phyloP scores from a whole-genome alignment of 2,329 filamentous ascomycete genomes.

The Exophiala dermatitidis region DNA sequence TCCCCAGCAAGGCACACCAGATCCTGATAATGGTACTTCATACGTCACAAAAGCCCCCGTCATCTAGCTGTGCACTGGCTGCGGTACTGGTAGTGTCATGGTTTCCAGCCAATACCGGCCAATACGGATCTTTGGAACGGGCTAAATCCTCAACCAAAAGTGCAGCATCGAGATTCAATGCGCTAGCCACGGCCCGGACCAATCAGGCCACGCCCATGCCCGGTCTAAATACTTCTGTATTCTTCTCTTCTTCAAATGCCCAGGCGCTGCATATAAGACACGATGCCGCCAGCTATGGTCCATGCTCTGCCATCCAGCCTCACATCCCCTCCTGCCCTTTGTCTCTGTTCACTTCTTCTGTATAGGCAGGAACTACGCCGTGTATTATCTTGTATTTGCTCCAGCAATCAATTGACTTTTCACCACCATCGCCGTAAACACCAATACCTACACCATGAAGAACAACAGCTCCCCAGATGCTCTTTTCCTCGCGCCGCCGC shows the following conservation, averaged over 20 bases:
- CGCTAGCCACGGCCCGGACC: conserved; percentile 2
- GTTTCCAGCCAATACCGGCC: background rate
- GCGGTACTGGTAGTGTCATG: background rate
- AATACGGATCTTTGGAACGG: background rate
- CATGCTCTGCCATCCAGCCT: background rate
- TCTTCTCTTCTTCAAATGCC: conserved; percentile 1
- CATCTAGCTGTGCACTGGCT: background rate
- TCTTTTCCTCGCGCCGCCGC: conserved; percentile 22
- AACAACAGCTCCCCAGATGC: conserved; percentile 7
- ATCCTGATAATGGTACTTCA: too few species aligned
- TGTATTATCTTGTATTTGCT: background rate
- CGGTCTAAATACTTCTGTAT: background rate
- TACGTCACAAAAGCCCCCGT: background rate
- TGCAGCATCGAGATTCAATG: background rate
- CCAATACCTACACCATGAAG: conserved; percentile 7
- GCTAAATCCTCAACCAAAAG: background rate
- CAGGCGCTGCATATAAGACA: background rate
- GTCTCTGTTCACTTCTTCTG: background rate
- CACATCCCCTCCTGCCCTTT: background rate
- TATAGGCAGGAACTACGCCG: background rate
- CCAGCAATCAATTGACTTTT: background rate
- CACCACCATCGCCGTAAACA: too few species aligned
- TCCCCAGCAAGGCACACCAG: background rate
- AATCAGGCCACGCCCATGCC: conserved; percentile 4
- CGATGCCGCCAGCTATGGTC: background rate